Base-by-base conservation (phyloP, 176 grass and related monocot species). In the Aegilops speltoides region DNA sequence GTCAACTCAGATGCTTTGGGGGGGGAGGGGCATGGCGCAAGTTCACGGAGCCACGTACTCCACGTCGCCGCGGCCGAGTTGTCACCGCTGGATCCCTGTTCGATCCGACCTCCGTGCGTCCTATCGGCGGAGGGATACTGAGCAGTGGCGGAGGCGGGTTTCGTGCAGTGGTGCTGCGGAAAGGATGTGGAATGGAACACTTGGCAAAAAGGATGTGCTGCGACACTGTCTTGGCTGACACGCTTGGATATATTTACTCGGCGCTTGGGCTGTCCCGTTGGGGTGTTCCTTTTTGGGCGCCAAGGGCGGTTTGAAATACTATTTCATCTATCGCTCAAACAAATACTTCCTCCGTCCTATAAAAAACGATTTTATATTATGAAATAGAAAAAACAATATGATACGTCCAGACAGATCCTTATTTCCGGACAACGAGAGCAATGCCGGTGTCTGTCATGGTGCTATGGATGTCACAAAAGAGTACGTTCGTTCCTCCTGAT, bases 121-220 rank as follows among this genome's bases (percentile, higher is more conserved):
- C 6, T 36, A 10, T 80, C 52, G 56, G 3, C 50, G 4, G 8
- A 8, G 19, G 0, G 50, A 59, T 34, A 2, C 50, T 17, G 48
- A 60, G 56, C 6, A 38, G 57, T 38, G 56, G 11, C 3, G 15
- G 77, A 41, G 70, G 16, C 50, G 23, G 25, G 24, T 9, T 28
- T 74, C 71, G 13, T 79, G 77, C 31, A 2, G 31, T 23, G 1
- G 56, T n/a, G 60, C n/a, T 63, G 9, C n/a, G 20, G 60, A 22
- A 1, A 59, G 13, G 57, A 41, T 22, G 7, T n/a, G 7, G 38
- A 31, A 66, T 41, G 24, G 43, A 76, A 56, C 79, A 68, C 41
- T 46, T 81, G 63, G 63, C 79, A 81, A 68, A 68, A 81, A 68
- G 63, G 79, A 81, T 68, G 79, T 81, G 62, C 3, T n/a, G 79